Conservation (phyloP, 2,329 filamentous ascomycete species). For the Penicillium italicum region DNA sequence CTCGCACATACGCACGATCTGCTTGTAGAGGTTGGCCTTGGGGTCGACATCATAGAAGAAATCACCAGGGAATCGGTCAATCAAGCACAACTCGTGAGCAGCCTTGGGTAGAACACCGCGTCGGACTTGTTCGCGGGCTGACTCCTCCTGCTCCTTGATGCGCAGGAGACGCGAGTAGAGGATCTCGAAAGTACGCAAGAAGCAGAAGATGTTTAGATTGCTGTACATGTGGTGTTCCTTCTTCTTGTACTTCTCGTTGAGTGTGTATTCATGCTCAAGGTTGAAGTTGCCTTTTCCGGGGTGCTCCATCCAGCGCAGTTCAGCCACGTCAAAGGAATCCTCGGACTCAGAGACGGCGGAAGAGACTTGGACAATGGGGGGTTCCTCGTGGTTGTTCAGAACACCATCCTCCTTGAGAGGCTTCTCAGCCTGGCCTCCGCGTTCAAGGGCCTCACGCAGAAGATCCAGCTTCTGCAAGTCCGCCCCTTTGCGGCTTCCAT, state of each 20-base stretch:
- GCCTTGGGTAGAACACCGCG: slow-evolving; percentile 73
- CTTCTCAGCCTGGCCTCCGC: slow-evolving; percentile 59
- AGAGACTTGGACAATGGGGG: slow-evolving; percentile 63
- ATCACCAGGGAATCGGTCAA: slow-evolving; percentile 69
- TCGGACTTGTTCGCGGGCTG: slow-evolving; percentile 69
- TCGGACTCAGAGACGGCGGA: slow-evolving; percentile 49
- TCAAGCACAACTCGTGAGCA: slow-evolving; percentile 76
- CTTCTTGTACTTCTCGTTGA: slow-evolving; percentile 76
- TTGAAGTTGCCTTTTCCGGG: slow-evolving; percentile 54
- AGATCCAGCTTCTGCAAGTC: slow-evolving; percentile 72
- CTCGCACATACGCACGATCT: slow-evolving; percentile 80
- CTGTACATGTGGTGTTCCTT: slow-evolving; percentile 85
- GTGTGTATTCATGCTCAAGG: slow-evolving; percentile 63
- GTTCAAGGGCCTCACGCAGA: slow-evolving; percentile 82
- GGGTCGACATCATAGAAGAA: slow-evolving; percentile 68
- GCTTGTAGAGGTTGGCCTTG: slow-evolving; percentile 74
- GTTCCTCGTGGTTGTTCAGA: slow-evolving; percentile 81
- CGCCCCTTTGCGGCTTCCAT: slow-evolving; percentile 59
- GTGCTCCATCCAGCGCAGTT: slow-evolving; percentile 59
- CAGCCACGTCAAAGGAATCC: slow-evolving; percentile 51
- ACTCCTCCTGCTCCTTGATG: slow-evolving; percentile 73
- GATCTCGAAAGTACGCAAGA: slow-evolving; percentile 90
- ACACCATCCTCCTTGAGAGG: slow-evolving; percentile 75
- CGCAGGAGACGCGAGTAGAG: slow-evolving; percentile 79
- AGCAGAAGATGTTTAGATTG: slow-evolving; percentile 88